Base-by-base conservation (phyloP, 768 basidiomycete genomes). In the Boletus barrowsii region DNA sequence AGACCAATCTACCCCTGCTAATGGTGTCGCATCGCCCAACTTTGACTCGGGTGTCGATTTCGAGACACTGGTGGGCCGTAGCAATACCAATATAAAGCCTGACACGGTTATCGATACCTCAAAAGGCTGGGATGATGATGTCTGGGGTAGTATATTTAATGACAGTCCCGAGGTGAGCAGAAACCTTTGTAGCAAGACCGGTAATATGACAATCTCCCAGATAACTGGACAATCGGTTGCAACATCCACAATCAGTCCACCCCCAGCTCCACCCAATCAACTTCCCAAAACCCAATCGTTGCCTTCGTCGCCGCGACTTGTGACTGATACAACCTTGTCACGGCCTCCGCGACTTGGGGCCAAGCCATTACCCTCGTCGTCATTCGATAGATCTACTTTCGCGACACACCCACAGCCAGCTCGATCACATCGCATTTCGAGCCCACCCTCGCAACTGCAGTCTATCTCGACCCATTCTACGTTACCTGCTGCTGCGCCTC, bases 121-220 rank as follows among this genome's bases (percentile, higher is more conserved):
- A 13, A 71, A 72, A 33, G 73, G 78, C 40, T 90, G 87, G 89
- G 90, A 89, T 58, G 89, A 92, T 52, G 88, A 92, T 57, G 82
- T 88, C 2, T 93, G 92, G 92, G 88, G 87, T 7, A 87, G 81
- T 54, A 89, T 93, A 45, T 80, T 92, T 49, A 79, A 75, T 46
- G 73, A 71, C 45, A 68, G 76, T 24, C 54, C 58, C 2, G 68
- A 70, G 64, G 70, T 69, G 14, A 56, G 55, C n/a, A 26, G 39
- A 37, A 13, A 10, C 10, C 1, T 41, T 22, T 18, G 22, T 17
- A 20, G 44, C 9, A 1, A 14, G 36, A 52, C 22, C 20, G 3
- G 39, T 17, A 36, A 44, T 30, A 48, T 62, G 43, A 67, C n/a
- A 7, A 40, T 39, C 15, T 29, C 13, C 17, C 50, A 68, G 67